These are phyloP conservation scores for Russula sp. DNA, from an alignment of 768 basidiomycete genomes.

Conservation along the genomic window DNA sequence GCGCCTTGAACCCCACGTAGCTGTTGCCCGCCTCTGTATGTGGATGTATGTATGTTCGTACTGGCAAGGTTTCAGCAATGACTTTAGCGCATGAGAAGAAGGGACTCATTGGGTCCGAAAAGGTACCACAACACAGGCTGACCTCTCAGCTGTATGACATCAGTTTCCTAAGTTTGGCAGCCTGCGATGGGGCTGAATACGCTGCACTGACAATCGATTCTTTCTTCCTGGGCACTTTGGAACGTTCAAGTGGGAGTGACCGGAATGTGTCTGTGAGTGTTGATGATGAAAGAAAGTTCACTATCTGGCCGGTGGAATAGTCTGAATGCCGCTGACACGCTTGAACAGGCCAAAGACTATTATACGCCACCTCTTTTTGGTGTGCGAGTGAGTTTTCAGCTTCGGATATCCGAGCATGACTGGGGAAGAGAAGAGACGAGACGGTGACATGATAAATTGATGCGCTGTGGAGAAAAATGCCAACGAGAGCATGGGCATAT, in stretches of 20 bases:
- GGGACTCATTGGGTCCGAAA: background rate
- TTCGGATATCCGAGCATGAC: conserved; percentile 55
- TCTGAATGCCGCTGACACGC: conserved; percentile 43
- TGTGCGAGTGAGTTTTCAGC: conserved; percentile 71
- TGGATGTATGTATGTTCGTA: background rate
- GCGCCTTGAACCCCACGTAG: too few relatives aligned
- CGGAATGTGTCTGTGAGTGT: conserved; percentile 47
- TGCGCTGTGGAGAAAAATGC: conserved; percentile 14
- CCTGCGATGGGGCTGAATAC: conserved; percentile 59
- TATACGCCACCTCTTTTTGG: conserved; percentile 75
- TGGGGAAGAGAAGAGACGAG: conserved; percentile 51
- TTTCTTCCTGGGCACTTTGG: conserved; percentile 58
- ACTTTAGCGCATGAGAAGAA: background rate
- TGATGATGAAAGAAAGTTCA: background rate
- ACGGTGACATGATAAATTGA: too few relatives aligned
- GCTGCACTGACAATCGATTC: conserved; percentile 51
- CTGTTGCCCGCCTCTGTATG: too few relatives aligned
- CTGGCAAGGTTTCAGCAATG: background rate
- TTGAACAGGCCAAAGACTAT: conserved; percentile 62
- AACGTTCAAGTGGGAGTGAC: conserved; percentile 66
- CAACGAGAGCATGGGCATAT: too few relatives aligned
- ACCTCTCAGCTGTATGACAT: conserved; percentile 60
- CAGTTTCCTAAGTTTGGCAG: conserved; percentile 58
- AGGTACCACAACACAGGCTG: background rate
- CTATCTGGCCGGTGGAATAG: background rate